Base-by-base conservation (phyloP, 2,329 filamentous ascomycete genomes). In the Colletotrichum sp. region DNA sequence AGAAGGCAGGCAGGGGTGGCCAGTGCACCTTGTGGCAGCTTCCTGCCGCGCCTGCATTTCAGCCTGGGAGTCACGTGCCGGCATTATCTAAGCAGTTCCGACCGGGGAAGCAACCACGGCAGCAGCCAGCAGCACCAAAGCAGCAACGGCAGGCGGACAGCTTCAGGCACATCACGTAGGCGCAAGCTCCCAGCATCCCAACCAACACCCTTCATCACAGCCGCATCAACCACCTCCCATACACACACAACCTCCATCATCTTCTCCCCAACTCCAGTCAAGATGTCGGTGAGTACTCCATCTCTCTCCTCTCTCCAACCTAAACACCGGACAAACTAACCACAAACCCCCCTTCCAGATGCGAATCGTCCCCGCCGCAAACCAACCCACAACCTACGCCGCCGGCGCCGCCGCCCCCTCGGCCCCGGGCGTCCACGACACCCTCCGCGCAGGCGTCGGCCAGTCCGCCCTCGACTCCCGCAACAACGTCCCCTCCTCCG, bases 401-500 rank as follows among this genome's bases (percentile, higher is more conserved):
- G 93, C 94, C 87, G 87, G 89, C 80, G 90, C 91, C 80, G 92
- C 91, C 72, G 97, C 97, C 6, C 97, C 97, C 80, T 98, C 96
- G 1, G 96, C 96, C 19, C 96, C 96, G 0, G 96, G 96, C 80
- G 90, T 98, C 78, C 96, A 98, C 90, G 97, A 98, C 88, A 96
- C 94, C 22, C 94, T 99, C 80, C 96, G 97, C 82, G 89, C 93
- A 78, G 96, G 96, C 86, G 90, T 98, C 79, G 92, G 92, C 80
- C 93, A 92, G n/a, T 88, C 88, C 61, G 83, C 91, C 66, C 85
- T 91, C 79, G 83, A 85, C 79, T 85, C 89, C 74, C 83, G 86
- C 70, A 84, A 87, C 68, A 81, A 86, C 73, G 82, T 85, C 76
- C 68, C 82, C 80, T 78, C 82, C 63, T 86, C 85, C 59, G 87